Evolutionary conservation across 495 filamentous ascomycete genomes (phyloP), one percentile per base, ranked within the genome.

Genomic region (Darksidea phi): DNA sequence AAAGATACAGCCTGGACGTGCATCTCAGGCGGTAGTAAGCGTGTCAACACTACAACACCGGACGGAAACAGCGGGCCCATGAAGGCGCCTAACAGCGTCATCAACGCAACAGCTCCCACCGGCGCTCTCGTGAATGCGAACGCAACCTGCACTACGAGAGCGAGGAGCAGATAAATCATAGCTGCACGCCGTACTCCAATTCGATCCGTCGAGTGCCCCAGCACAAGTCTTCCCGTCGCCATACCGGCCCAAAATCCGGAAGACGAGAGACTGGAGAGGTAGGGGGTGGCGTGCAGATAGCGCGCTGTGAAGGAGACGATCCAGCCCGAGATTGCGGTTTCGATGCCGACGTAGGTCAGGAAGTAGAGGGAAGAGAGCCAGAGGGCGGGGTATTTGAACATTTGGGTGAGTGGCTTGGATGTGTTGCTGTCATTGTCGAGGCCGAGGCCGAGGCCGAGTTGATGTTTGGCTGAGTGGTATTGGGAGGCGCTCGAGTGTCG

Each of bases 1-100:
- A 65, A 60, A 5, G 56, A 48, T 6, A 65, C 57, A 15, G 48
- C 62, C 18, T 28, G 17, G 17, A 65, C 50, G 24, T 65, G 62
- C 7, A 65, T n/a, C 13, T 60, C 49, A 11, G 20, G 37, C 18
- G 62, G 62, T 41, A 65, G 50, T 6, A 65, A 26, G 7, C 34
- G 17, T 3, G 62, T 60, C n/a, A 65, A 41, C 1, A 59, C 42
- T 15, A 65, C 57, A 34, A 65, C 42, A 0, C 62, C 62, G 15
- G 56, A 54, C 11, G 63, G 50, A 37, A 66, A 66, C 21, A 66
- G 13, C 11, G 63, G 63, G 13, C 63, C 63, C 46, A 62, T 36
- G 36, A 57, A 47, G 17, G 61, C 61, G 4, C 63, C 63, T 3
- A 61, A 20, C 17, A 66, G 17, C 8, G 51, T 48, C 46, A 57